Evolutionary conservation across 1,139 yeast genomes (phyloP), one percentile per base, ranked within the genome.

Genomic region (Saccharomyces hybrid): DNA sequence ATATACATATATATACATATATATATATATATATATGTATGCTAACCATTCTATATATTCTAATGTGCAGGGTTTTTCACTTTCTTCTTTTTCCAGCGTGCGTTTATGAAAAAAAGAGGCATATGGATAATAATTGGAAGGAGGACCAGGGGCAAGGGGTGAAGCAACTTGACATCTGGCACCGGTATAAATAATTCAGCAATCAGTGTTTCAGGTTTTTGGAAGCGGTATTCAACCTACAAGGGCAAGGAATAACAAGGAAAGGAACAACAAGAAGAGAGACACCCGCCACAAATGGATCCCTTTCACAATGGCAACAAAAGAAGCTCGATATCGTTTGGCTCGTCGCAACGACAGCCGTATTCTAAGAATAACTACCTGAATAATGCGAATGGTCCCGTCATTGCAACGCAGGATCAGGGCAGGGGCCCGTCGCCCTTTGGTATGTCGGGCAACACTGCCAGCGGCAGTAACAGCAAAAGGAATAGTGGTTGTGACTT

Each of bases 361-460:
- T 38, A 38, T 38, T 5, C 8, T 1, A 38, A 38, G 26, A 38
- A 11, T 6, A 38, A 11, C 8, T 38, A 38, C 44, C 5, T 38
- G 44, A 19, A 7, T 5, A 13, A 13, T 19, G 13, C 44, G 5
- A 38, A 38, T 38, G 44, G 25, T 2, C 44, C 44, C 11, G 19
- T 19, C 19, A 19, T 19, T 19, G 19, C 19, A 3, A 13, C 25
- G 11, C 44, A 38, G 32, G 48, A 25, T 44, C 38, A 41, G 55
- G 48, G 29, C 42, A 49, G 19, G 41, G 50, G 26, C 29, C 29
- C 48, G 11, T 46, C 48, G 7, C 48, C 48, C 48, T 46, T 26
- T 28, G 48, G 52, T 38, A 31, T 48, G 42, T 25, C 26, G 27
- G 48, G 50, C 47, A 48, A 32, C 9, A 47, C 50, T 8, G 28